Evolutionary conservation across 441 rosid species (phyloP), one percentile per base, ranked within the genome.

Genomic region (Hura crepitans): DNA sequence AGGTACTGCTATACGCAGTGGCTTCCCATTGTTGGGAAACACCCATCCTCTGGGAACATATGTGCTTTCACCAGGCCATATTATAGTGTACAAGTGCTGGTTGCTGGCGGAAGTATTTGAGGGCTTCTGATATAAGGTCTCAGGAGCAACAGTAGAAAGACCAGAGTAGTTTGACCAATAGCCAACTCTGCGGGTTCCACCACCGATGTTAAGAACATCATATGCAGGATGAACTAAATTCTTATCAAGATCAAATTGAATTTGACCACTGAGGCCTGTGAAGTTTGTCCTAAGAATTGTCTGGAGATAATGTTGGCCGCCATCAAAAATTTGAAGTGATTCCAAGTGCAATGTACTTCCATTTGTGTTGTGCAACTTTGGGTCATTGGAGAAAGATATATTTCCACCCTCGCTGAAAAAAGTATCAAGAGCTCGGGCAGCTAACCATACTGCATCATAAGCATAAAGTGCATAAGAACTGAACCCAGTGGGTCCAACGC

Each of bases 381-480:
- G 88, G 74, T 90, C 97, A 28, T 20, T 1, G 13, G 96, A 88
- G 82, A 86, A 89, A 71, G 96, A 84, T 68, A 88, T 47, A 57
- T 76, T 78, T 69, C 91, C 88, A 27, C 88, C 92, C 71, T 80
- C 72, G 1, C 62, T 76, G 76, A 91, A 67, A 76, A 85, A 94
- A 60, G 59, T 60, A 46, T 88, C 87, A 5, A 94, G 92, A 68
- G 96, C 96, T 25, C 72, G 87, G 54, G 98, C 97, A 75, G 81
- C 93, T 75, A 94, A 81, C 97, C 95, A 89, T 65, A 94, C 91
- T 17, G 96, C 83, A 85, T 94, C 98, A 71, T 94, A 94, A 68
- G 98, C 98, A 71, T 84, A 91, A 42, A 89, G 75, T 0, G 98
- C 93, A 61, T 90, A 94, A 35, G 96, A 84, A 75, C 90, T 94